Evolutionary conservation across 2,329 filamentous ascomycete genomes (phyloP).

Genomic region (Xylariaceae sp.): DNA sequence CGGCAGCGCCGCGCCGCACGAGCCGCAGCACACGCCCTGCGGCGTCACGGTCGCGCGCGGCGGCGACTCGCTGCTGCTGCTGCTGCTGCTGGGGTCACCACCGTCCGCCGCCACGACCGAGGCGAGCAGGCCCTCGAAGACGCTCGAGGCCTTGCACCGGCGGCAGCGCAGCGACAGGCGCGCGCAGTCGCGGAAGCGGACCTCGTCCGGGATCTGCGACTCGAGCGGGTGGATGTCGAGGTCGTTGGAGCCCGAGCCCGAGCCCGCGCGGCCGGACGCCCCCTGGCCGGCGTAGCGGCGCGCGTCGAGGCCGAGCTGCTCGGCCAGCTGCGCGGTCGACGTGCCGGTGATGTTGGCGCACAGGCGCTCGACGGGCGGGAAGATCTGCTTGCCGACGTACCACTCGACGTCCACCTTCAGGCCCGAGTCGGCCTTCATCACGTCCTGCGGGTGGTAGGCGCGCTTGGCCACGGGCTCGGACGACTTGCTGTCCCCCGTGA

Average conservation of each 20-base stretch:
- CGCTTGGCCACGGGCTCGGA: conserved; percentile 76
- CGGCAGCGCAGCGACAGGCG: conserved; percentile 75
- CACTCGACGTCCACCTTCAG: conserved; percentile 91
- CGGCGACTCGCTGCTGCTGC: background rate
- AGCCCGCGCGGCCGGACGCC: conserved; percentile 48
- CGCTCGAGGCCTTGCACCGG: conserved; percentile 62
- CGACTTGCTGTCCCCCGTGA: conserved; percentile 64
- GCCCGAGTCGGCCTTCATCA: conserved; percentile 66
- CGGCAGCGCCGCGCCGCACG: conserved; percentile 58
- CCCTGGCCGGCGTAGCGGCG: conserved; percentile 78
- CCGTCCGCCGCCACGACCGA: conserved; percentile 35
- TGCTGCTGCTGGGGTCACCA: conserved; percentile 1
- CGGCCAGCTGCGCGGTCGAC: conserved; percentile 80
- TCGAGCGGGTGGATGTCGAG: conserved; percentile 84
- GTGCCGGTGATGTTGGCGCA: conserved; percentile 94
- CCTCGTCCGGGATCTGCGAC: conserved; percentile 83
- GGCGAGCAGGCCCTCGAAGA: conserved; percentile 67
- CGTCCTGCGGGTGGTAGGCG: conserved; percentile 78
- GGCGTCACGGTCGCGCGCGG: conserved; percentile 45
- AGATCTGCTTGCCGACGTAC: conserved; percentile 97
- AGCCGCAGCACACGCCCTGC: conserved; percentile 65
- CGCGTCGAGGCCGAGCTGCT: conserved; percentile 87
- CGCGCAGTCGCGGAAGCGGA: conserved; percentile 77
- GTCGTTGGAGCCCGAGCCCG: conserved; percentile 41
- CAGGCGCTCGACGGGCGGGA: conserved; percentile 93